Percentiles rank a stretch among this genome's conserved stretches.
These are phyloP conservation scores for Leccinum broughii DNA, from an alignment of 768 basidiomycete genomes.

Conservation along the genomic window DNA sequence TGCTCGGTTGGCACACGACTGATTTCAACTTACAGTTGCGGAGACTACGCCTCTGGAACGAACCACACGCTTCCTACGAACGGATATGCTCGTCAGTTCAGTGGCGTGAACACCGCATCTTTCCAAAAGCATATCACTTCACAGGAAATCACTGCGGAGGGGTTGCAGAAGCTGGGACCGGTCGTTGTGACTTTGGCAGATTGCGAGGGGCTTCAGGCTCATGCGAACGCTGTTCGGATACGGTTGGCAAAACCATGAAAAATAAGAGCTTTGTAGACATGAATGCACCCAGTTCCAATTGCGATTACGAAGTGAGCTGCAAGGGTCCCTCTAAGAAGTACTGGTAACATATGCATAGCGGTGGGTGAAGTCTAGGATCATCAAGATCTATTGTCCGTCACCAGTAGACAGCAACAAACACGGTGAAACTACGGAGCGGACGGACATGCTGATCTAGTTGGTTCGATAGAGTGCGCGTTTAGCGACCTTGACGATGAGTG, in stretches of 20 bases:
- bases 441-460: constrained; percentile 67
- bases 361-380: constrained; percentile 20
- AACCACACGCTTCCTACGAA: constrained; percentile 98
- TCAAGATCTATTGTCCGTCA: constrained; percentile 19
- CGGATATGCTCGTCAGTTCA: constrained; percentile 97
- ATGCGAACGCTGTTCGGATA: constrained; percentile 94
- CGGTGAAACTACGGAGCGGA: constrained; percentile 11
- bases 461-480: constrained; percentile 91
- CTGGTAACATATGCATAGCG: constrained; percentile 14
- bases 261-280: not conserved
- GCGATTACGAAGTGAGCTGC: constrained; percentile 3
- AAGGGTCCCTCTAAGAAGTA: constrained; percentile 12
- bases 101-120: constrained; percentile 93
- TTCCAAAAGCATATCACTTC: constrained; percentile 99
- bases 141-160: constrained; percentile 82
- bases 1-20: constrained; percentile 1
- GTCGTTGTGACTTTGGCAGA: constrained; percentile 88
- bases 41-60: constrained; percentile 98
- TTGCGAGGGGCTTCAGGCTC: constrained; percentile 92
- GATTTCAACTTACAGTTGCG: constrained; percentile 60
- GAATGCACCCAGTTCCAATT: not conserved
- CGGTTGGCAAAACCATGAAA: constrained; percentile 46
- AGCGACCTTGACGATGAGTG: constrained; percentile 90
- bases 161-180: constrained; percentile 79
- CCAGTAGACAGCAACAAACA: constrained; percentile 13